Conservation (phyloP, 768 basidiomycete species). For the Paxillus ammoniavirescens region DNA sequence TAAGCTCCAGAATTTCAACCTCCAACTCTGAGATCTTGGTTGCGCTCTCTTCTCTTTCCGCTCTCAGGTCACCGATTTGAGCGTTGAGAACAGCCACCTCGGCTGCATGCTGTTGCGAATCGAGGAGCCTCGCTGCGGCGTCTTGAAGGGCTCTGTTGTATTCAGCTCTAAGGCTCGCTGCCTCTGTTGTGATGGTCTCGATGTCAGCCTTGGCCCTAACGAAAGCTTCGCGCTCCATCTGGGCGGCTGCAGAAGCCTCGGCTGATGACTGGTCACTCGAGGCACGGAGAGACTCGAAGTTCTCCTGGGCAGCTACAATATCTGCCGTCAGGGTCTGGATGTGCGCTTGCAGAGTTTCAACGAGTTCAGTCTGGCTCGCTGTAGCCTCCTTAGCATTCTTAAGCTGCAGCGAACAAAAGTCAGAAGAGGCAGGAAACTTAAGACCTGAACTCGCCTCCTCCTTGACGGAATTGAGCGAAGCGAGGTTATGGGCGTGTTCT, state of each 20-base stretch:
- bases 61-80: constrained; percentile 52
- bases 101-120: constrained; percentile 46
- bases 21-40: constrained; percentile 78
- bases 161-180: constrained; percentile 45
- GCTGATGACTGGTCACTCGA: constrained; percentile 44
- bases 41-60: constrained; percentile 68
- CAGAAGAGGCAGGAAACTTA: neutral
- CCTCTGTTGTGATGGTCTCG: constrained; percentile 52
- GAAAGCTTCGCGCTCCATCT: constrained; percentile 61
- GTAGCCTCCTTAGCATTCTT: constrained; percentile 43
- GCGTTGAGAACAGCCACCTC: constrained; percentile 42
- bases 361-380: constrained; percentile 41
- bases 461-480: constrained; percentile 41
- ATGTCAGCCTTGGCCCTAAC: constrained; percentile 63
- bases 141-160: constrained; percentile 51
- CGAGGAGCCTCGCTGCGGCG: constrained; percentile 41
- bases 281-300: constrained; percentile 48
- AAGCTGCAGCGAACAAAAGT: constrained; percentile 41
- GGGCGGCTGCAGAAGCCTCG: constrained; percentile 49
- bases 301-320: constrained; percentile 47
- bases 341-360: constrained; percentile 49
- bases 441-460: constrained; percentile 46
- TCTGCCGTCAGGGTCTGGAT: constrained; percentile 52
- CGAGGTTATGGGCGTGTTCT: constrained; percentile 23
- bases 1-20: constrained; percentile 75